Evolutionary conservation across 805 yeast genomes (phyloP).

Genomic region (Suhomyces xylopsoci): DNA sequence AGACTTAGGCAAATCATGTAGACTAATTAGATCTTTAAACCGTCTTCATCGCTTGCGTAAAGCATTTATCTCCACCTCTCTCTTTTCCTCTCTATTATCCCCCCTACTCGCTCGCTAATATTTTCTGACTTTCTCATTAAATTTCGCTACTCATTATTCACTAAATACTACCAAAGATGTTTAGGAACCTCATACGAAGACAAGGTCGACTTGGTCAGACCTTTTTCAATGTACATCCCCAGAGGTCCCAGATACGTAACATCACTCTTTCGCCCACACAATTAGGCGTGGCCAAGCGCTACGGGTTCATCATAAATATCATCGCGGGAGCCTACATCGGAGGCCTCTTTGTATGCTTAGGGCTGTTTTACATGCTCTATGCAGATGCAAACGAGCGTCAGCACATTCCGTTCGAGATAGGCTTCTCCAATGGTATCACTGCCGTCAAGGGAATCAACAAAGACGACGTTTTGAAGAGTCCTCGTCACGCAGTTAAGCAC

Average conservation of each 20-base stretch:
- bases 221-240: neutral
- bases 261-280: constrained; percentile 18
- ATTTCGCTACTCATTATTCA: neutral
- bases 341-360: constrained; percentile 36
- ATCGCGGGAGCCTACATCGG: constrained; percentile 45
- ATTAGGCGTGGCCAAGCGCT: constrained; percentile 19
- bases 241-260: neutral
- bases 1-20: too few species aligned
- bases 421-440: constrained; percentile 29
- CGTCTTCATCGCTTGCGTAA: too few species aligned
- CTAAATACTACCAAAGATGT: neutral
- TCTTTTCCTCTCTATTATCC: neutral
- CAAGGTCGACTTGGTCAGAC: neutral
- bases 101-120: neutral
- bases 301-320: constrained; percentile 33
- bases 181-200: neutral
- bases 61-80: neutral
- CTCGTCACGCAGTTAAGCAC: constrained; percentile 43
- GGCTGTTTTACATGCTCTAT: constrained; percentile 38
- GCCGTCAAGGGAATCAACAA: constrained; percentile 43
- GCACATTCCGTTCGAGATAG: constrained; percentile 38
- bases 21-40: too few species aligned
- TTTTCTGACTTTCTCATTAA: neutral
- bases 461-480: constrained; percentile 41
- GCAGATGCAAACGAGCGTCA: constrained; percentile 39